A percentile compares a stretch with the other conserved stretches of the same genome.
These are phyloP conservation scores for Pichia norvegensis DNA, from an alignment of 1,139 yeast genomes.

Conservation along the genomic window DNA sequence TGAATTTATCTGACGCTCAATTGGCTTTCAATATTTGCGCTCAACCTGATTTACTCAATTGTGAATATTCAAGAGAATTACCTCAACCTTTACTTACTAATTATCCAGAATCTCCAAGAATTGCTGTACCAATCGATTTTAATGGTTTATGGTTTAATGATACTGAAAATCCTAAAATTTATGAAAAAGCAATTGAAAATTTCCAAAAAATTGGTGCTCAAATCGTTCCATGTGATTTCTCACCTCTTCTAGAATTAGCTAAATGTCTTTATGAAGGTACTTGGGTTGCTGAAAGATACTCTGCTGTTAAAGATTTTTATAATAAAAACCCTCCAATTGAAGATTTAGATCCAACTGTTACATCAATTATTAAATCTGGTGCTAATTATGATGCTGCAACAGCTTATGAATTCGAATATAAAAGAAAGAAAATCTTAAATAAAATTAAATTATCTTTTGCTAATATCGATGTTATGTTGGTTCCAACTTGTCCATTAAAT, in stretches of 20 bases:
- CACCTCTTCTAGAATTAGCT: slow-evolving; percentile 75
- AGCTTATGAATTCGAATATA: slow-evolving; percentile 76
- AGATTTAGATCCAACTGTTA: slow-evolving; percentile 78
- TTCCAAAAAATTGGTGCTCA: slow-evolving; percentile 49
- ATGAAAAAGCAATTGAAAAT: slow-evolving; percentile 49
- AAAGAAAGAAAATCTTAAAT: slow-evolving; percentile 68
- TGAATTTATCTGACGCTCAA: slow-evolving; percentile 78
- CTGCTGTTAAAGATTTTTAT: slow-evolving; percentile 70
- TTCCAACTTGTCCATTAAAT: slow-evolving; percentile 90
- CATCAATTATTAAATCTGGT: slow-evolving; percentile 67
- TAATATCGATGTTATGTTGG: slow-evolving; percentile 65
- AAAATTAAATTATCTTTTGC: slow-evolving; percentile 48
- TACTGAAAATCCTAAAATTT: slow-evolving; percentile 63
- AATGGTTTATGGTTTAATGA: slow-evolving; percentile 69
- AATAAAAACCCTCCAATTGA: slow-evolving; percentile 64
- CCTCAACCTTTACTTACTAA: slow-evolving; percentile 58
- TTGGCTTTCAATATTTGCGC: slow-evolving; percentile 62
- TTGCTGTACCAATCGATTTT: slow-evolving; percentile 69
- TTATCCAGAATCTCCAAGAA: slow-evolving; percentile 44
- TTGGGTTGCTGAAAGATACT: slow-evolving; percentile 96
- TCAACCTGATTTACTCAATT: slow-evolving; percentile 58
- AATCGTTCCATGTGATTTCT: slow-evolving; percentile 57
- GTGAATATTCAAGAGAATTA: slow-evolving; percentile 70
- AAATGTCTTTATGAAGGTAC: slow-evolving; percentile 89
- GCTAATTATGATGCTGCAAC: slow-evolving; percentile 73